A percentile compares a stretch with the other conserved stretches of the same genome.
phyloP scores from a whole-genome alignment of 139 green algal genomes.

The Chlamydomonas sphaeroides region DNA sequence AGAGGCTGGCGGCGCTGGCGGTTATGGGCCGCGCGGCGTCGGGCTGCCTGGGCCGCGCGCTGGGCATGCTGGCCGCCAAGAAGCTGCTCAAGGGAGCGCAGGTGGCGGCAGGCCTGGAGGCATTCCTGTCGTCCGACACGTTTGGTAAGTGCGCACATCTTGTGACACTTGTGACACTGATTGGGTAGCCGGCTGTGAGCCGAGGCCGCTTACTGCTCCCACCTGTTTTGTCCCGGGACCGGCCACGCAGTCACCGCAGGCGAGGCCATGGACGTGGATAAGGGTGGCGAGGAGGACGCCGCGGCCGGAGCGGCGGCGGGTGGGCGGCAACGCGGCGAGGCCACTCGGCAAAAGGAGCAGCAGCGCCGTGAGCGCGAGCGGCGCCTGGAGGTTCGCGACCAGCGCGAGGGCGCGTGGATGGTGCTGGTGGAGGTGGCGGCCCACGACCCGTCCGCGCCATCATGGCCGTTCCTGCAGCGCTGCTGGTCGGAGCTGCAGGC shows the following conservation, averaged over 20 bases:
- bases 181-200: no score
- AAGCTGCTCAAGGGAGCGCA: conserved; percentile 45
- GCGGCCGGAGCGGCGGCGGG: no score
- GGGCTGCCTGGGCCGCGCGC: conserved; percentile 55
- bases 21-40: conserved; percentile 42
- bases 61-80: conserved; percentile 23
- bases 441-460: conserved; percentile 64
- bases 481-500: conserved; percentile 58
- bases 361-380: not conserved
- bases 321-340: no score
- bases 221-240: no score
- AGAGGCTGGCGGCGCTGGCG: conserved; percentile 65
- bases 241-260: no score
- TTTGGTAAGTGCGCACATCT: no score
- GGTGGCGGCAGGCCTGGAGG: conserved; percentile 58
- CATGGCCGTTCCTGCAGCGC: conserved; percentile 80
- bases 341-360: not conserved
- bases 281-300: not conserved
- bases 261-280: no score
- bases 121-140: conserved; percentile 53
- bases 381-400: not conserved
- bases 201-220: no score
- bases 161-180: no score
- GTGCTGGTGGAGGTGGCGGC: conserved; percentile 71
- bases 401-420: conserved; percentile 64